These are phyloP conservation scores for Chaetomium tenue DNA, from an alignment of 495 filamentous ascomycete species.

Conservation along the genomic window DNA sequence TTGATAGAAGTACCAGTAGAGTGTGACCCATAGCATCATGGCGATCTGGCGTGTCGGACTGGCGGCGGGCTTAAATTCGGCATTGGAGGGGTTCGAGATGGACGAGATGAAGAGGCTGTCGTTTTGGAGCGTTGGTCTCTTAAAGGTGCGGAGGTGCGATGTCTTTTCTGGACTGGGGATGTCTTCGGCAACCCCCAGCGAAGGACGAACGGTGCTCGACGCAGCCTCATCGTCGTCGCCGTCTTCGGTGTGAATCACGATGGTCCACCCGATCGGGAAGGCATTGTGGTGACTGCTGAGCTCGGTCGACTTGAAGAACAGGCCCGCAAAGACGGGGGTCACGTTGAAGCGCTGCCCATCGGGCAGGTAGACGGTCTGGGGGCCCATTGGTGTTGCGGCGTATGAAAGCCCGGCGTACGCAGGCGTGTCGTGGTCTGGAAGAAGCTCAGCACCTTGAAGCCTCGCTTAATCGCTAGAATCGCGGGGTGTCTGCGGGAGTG, in stretches of 20 bases:
- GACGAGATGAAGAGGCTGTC: constrained; percentile 88
- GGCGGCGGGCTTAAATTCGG: constrained; percentile 71
- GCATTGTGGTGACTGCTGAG: constrained; percentile 62
- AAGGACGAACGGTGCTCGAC: background rate
- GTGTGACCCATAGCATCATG: constrained; percentile 92
- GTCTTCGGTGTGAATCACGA: constrained; percentile 70
- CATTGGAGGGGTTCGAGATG: constrained; percentile 76
- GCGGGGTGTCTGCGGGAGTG: background rate
- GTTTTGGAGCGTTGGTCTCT: constrained; percentile 66
- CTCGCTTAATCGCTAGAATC: background rate
- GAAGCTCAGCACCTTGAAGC: background rate
- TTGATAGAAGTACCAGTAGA: constrained; percentile 98
- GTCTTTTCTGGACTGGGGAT: constrained; percentile 23
- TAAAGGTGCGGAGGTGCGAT: constrained; percentile 61
- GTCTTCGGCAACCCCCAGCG: background rate
- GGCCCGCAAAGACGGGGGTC: constrained; percentile 78
- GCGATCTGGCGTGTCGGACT: constrained; percentile 85
- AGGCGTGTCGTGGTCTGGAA: background rate
- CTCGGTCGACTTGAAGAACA: constrained; percentile 83
- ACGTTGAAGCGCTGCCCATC: constrained; percentile 83
- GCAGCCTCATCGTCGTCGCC: constrained; percentile 27
- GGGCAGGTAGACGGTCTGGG: constrained; percentile 62
- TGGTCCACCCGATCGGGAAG: constrained; percentile 85
- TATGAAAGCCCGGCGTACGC: too few relatives aligned
- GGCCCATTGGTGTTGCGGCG: constrained; percentile 38